These are phyloP conservation scores for Rhizopogon vulgaris DNA, from an alignment of 768 basidiomycete genomes.

Conservation along the genomic window DNA sequence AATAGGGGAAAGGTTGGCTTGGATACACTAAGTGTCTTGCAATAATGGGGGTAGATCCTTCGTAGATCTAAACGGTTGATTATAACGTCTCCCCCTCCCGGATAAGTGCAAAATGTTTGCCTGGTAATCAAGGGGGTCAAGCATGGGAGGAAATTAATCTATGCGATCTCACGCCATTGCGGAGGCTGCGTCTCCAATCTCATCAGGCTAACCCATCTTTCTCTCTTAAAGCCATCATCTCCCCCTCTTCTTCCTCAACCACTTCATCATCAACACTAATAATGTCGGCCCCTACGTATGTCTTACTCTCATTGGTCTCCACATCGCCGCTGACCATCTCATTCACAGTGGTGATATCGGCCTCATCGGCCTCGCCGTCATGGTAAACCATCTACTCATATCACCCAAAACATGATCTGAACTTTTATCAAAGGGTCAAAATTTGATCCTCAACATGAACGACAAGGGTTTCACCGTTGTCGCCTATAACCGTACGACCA, in stretches of 20 bases:
- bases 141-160: constrained; percentile 11
- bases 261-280: constrained; percentile 22
- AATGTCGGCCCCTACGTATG: constrained; percentile 48
- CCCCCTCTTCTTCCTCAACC: constrained; percentile 25
- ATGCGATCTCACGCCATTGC: constrained; percentile 15
- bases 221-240: constrained; percentile 27
- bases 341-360: constrained; percentile 84
- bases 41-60: too few species aligned
- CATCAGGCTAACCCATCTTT: constrained; percentile 20
- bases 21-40: neutral
- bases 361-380: constrained; percentile 97
- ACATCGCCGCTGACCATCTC: constrained; percentile 20
- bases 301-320: constrained; percentile 13
- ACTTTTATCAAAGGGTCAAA: constrained; percentile 67
- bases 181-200: constrained; percentile 11
- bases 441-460: constrained; percentile 97
- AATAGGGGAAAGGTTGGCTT: neutral
- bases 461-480: constrained; percentile 99
- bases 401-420: constrained; percentile 7
- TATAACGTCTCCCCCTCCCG: neutral
- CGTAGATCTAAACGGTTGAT: too few species aligned
- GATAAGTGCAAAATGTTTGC: constrained; percentile 1
- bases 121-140: neutral
- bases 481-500: constrained; percentile 94
- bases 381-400: constrained; percentile 50